Conservation (phyloP, 495 filamentous ascomycete genomes). For the Hypoxylon fuscum region DNA sequence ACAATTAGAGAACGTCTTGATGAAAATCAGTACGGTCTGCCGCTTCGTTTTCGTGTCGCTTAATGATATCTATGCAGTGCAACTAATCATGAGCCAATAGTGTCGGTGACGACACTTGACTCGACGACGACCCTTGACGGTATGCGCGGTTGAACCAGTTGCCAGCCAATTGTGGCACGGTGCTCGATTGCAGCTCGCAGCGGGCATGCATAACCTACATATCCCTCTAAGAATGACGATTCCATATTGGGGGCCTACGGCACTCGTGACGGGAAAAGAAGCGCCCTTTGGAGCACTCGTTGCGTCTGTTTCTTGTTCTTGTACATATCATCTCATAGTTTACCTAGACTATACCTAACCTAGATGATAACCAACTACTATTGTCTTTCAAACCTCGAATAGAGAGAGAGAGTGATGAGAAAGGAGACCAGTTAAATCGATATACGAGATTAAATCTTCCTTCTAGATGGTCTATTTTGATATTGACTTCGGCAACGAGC, state of each 20-base stretch:
- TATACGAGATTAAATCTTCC: too few species aligned
- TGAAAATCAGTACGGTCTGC: slow-evolving; percentile 21
- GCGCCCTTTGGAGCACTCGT: slow-evolving; percentile 25
- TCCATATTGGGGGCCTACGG: slow-evolving; percentile 28
- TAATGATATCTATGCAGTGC: slow-evolving; percentile 33
- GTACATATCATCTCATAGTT: too few species aligned
- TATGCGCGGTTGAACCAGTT: slow-evolving; percentile 34
- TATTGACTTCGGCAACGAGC: too few species aligned
- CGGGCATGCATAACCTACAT: slow-evolving; percentile 30
- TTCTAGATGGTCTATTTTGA: too few species aligned
- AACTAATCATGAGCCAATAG: slow-evolving; percentile 29
- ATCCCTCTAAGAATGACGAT: slow-evolving; percentile 31
- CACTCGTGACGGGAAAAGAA: slow-evolving; percentile 28
- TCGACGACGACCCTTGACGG: slow-evolving; percentile 30
- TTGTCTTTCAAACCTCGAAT: too few species aligned
- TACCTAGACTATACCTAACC: too few species aligned
- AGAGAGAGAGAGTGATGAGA: too few species aligned
- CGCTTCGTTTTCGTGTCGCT: slow-evolving; percentile 37
- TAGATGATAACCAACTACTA: too few species aligned
- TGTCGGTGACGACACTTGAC: slow-evolving; percentile 23
- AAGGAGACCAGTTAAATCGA: too few species aligned
- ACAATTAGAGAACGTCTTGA: slow-evolving; percentile 1
- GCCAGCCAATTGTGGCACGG: slow-evolving; percentile 30
- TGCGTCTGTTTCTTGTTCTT: neutral
- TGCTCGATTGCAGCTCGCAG: slow-evolving; percentile 38